These are phyloP conservation scores for Aurantiochytrium sp. DNA, from an alignment of 108 stramenopile genomes.

Conservation along the genomic window DNA sequence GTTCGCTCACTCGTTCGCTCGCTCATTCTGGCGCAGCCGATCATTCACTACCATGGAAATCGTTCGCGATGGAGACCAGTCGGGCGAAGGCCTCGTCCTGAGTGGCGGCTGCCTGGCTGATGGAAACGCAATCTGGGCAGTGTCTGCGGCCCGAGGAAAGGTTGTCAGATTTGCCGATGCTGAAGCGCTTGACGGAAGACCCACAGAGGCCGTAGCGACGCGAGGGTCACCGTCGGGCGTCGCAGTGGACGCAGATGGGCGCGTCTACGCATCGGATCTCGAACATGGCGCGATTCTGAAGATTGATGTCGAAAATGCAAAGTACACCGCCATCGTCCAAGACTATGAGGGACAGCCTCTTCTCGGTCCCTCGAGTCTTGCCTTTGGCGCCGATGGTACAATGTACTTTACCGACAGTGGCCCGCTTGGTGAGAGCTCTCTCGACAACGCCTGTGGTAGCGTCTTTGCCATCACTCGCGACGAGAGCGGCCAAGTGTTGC, in stretches of 20 bases:
- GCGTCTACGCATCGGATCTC: background rate
- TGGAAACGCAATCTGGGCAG: background rate
- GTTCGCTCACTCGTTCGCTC: too few relatives aligned
- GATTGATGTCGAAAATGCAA: background rate
- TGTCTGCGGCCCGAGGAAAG: background rate
- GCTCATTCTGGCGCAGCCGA: too few relatives aligned
- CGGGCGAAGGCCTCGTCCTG: background rate
- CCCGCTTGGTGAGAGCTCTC: background rate
- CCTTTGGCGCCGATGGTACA: background rate
- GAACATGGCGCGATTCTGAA: background rate
- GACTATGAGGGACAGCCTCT: conserved; percentile 20
- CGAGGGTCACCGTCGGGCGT: background rate
- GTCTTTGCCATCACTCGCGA: background rate
- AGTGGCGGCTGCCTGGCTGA: background rate
- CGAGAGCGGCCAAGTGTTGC: background rate
- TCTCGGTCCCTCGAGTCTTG: background rate
- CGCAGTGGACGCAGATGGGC: background rate
- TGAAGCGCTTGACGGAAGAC: background rate
- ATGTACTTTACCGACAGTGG: conserved; percentile 19
- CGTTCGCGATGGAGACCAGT: background rate
- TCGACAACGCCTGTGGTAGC: background rate
- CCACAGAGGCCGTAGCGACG: background rate
- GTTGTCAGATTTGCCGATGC: background rate
- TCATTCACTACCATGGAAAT: background rate
- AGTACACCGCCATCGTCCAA: background rate